These are phyloP conservation scores for Arthrobotrys iridis DNA, from an alignment of 2,329 filamentous ascomycete genomes.

Conservation along the genomic window DNA sequence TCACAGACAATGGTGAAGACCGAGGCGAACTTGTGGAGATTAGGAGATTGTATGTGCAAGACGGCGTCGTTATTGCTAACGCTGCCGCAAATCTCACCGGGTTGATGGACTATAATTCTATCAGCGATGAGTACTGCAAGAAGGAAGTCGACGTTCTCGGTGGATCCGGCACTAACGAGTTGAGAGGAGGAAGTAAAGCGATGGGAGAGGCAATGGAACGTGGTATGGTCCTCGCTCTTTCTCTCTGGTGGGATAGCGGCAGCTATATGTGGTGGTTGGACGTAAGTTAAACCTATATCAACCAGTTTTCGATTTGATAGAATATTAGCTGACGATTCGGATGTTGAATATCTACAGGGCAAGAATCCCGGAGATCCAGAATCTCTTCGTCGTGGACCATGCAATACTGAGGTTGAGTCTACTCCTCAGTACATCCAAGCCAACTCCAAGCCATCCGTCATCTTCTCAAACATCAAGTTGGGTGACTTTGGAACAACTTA, in stretches of 20 bases:
- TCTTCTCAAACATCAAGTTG: conserved; percentile 69
- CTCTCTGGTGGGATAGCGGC: conserved; percentile 67
- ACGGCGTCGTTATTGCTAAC: conserved; percentile 65
- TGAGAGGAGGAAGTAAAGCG: conserved; percentile 27
- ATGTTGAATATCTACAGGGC: conserved; percentile 56
- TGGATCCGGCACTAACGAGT: conserved; percentile 26
- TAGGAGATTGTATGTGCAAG: conserved; percentile 66
- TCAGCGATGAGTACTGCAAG: conserved; percentile 61
- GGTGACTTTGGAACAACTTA: conserved; percentile 70
- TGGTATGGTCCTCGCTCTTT: conserved; percentile 66
- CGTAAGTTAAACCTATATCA: conserved; percentile 58
- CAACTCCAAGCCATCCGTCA: conserved; percentile 66
- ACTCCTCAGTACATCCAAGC: conserved; percentile 65
- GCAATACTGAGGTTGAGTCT: conserved; percentile 67
- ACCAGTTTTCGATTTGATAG: neutral
- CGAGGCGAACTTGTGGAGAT: conserved; percentile 64
- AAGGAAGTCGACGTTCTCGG: conserved; percentile 22
- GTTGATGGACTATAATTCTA: conserved; percentile 60
- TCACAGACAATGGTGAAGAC: conserved; percentile 61
- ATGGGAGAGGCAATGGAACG: conserved; percentile 60
- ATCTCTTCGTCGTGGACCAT: conserved; percentile 64
- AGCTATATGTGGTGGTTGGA: conserved; percentile 71
- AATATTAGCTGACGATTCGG: neutral
- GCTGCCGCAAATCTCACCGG: conserved; percentile 59
- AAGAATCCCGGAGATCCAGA: conserved; percentile 60